Base-by-base conservation (phyloP, 2,329 filamentous ascomycete genomes). In the Pezicula neosporulosa region DNA sequence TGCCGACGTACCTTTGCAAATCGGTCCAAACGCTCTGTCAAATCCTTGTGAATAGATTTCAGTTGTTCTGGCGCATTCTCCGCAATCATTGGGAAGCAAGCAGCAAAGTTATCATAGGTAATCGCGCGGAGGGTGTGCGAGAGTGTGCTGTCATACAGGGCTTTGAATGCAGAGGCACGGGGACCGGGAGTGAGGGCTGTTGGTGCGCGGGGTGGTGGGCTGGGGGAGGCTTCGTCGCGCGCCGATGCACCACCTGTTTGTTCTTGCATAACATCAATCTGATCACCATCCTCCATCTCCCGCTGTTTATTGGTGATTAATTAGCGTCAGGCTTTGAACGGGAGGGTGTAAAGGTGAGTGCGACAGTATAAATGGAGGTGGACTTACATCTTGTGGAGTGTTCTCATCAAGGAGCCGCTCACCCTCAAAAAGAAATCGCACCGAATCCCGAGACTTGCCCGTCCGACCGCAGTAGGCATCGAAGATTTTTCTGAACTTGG, bases 81-180 rank as follows among this genome's bases (percentile, higher is more conserved):
- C 16, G 79, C 75, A n/a, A 85, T 72, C 18, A 77, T 82, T 41
- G 83, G 82, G 64, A 83, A 86, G 68, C 83, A 86, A 2, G 76
- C 71, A 2, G 77, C 76, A 59, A 86, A 78, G 64, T 81, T 81
- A 45, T 77, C 72, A 70, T 76, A 81, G 56, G 70, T 74, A 49
- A 85, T 72, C 62, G 79, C 77, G 57, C 66, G 70, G 30, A 86
- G 73, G 2, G 82, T 84, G 58, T 75, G 76, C 43, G 67, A 58
- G 21, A 85, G 74, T 27, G 76, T 75, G 51, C 72, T 68, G 49
- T 72, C 70, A 63, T 82, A 83, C 33, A 83, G 70, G 49, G 76
- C 70, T 48, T 77, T 74, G 52, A 86, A 75, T 42, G 77, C 75
- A 27, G 70, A 60, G 2, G 83, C 83, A 58, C 82, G 80, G 3